Percentiles rank a stretch among this genome's conserved stretches.
phyloP scores from a whole-genome alignment of 176 grass and related monocot species.

The Avena sativa region DNA sequence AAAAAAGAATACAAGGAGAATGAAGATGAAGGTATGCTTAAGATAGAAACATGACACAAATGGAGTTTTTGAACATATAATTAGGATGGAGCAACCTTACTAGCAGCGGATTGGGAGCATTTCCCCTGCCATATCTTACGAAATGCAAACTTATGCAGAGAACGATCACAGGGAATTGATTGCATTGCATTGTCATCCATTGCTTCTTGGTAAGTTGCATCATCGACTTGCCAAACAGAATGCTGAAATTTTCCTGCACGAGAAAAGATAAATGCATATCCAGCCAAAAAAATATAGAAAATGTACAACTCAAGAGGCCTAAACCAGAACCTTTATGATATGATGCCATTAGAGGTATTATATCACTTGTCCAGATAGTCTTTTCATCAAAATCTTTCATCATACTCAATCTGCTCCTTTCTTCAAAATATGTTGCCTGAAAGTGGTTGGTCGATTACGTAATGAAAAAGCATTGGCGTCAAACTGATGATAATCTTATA shows the following conservation, averaged over 20 bases:
- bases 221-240: constrained; percentile 80
- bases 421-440: constrained; percentile 86
- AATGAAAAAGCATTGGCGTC: constrained; percentile 20
- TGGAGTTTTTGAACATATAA: constrained; percentile 22
- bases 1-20: constrained; percentile 28
- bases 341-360: constrained; percentile 89
- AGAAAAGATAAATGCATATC: constrained; percentile 34
- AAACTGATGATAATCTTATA: not conserved
- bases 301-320: constrained; percentile 31
- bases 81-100: constrained; percentile 66
- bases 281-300: constrained; percentile 34
- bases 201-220: constrained; percentile 49
- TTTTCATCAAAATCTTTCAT: constrained; percentile 99
- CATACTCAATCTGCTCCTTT: constrained; percentile 64
- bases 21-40: constrained; percentile 29
- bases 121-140: constrained; percentile 91
- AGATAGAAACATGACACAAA: constrained; percentile 27
- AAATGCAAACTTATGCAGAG: constrained; percentile 64
- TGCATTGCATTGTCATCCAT: constrained; percentile 45
- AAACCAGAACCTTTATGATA: constrained; percentile 79
- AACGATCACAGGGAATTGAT: constrained; percentile 53
- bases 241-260: constrained; percentile 82
- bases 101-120: constrained; percentile 77
- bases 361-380: constrained; percentile 86
- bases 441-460: constrained; percentile 38